Conservation (phyloP, 345 rosid genomes). For the Dovyalis caffra region DNA sequence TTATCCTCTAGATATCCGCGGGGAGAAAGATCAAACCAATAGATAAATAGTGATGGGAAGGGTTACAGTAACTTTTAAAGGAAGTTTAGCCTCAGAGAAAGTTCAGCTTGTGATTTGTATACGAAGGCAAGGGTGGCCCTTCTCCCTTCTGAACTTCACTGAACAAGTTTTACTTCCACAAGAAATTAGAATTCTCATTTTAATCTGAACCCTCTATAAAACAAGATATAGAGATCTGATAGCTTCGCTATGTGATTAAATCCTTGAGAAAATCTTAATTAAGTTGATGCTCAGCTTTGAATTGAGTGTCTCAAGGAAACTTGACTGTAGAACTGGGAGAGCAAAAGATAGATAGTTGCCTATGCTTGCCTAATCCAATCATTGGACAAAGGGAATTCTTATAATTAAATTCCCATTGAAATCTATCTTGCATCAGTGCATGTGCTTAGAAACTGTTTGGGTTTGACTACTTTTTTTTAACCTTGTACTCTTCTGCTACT, state of each 20-base stretch:
- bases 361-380: background rate
- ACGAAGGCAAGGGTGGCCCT: background rate
- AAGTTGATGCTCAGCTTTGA: background rate
- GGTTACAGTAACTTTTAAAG: background rate
- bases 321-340: background rate
- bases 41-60: background rate
- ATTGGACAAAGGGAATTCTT: background rate
- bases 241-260: background rate
- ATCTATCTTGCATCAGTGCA: background rate
- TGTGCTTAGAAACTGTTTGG: background rate
- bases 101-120: background rate
- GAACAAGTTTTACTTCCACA: background rate
- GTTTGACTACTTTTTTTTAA: background rate
- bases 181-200: background rate
- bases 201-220: background rate
- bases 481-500: background rate
- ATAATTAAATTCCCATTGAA: background rate
- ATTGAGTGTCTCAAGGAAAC: background rate
- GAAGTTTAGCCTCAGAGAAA: background rate
- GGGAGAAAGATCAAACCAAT: background rate
- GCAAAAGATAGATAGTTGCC: background rate
- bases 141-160: background rate
- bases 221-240: background rate
- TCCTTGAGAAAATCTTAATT: no score
- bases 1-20: background rate